A percentile compares a stretch with the other conserved stretches of the same genome.
These are phyloP conservation scores for Aspergillus nomiae DNA, from an alignment of 2,329 filamentous ascomycete genomes.

Conservation along the genomic window DNA sequence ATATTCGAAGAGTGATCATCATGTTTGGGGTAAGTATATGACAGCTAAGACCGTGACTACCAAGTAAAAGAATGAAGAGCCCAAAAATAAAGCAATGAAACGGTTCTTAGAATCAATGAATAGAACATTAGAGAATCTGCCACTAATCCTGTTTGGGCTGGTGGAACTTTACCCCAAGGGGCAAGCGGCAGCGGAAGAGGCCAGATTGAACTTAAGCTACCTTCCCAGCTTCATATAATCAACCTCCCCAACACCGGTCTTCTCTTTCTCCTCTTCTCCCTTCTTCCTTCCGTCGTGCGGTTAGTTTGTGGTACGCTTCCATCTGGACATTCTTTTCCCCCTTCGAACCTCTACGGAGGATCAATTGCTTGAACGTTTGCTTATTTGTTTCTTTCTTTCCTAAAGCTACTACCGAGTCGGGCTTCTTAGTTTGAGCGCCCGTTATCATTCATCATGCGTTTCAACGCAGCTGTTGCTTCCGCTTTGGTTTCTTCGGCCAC, in stretches of 20 bases:
- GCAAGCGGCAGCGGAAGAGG: conserved; percentile 39
- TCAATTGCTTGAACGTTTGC: conserved; percentile 18
- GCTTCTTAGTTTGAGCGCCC: background rate
- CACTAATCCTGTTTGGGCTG: conserved; percentile 3
- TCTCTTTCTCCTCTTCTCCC: conserved; percentile 20
- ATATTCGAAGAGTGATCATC: background rate
- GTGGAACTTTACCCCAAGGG: conserved; percentile 16
- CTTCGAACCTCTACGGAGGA: conserved; percentile 18
- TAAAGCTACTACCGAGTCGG: conserved; percentile 1
- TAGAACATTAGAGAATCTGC: conserved; percentile 18
- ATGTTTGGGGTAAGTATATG: background rate
- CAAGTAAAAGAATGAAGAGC: background rate
- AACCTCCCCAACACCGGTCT: conserved; percentile 13
- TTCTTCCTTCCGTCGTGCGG: conserved; percentile 14
- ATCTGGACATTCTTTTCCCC: background rate
- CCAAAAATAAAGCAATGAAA: background rate
- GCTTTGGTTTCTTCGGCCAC: conserved; percentile 70
- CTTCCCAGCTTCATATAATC: conserved; percentile 35
- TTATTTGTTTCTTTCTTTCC: conserved; percentile 20
- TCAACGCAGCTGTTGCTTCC: conserved; percentile 75
- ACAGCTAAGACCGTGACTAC: too few relatives aligned
- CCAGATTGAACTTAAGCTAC: conserved; percentile 42
- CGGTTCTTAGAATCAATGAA: background rate
- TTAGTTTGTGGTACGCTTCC: conserved; percentile 13
- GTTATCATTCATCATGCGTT: conserved; percentile 68